Conservation (phyloP, 164 flowering plant species). For the Malania oleifera region DNA sequence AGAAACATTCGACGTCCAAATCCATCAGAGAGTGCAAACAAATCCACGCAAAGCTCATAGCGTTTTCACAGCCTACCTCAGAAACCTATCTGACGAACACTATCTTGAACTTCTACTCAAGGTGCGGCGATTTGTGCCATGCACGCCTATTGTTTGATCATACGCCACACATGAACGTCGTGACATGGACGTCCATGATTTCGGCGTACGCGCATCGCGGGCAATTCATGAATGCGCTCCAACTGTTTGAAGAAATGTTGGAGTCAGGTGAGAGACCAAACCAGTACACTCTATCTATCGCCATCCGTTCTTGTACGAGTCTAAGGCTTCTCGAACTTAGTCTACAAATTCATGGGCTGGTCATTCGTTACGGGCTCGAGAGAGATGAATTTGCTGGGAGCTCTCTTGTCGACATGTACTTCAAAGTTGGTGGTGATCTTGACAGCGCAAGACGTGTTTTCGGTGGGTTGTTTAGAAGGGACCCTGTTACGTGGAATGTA, state of each 20-base stretch:
- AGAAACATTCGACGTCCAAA: constrained; percentile 16
- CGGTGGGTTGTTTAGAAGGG: constrained; percentile 14
- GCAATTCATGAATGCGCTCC: constrained; percentile 8
- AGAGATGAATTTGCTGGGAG: constrained; percentile 21
- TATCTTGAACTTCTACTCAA: constrained; percentile 15
- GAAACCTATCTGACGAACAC: constrained; percentile 12
- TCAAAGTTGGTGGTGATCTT: constrained; percentile 13
- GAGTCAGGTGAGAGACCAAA: constrained; percentile 14
- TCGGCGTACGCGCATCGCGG: constrained; percentile 15
- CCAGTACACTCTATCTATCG: constrained; percentile 16
- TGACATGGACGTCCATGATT: constrained; percentile 27
- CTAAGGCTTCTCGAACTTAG: constrained; percentile 13
- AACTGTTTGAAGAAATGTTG: constrained; percentile 21
- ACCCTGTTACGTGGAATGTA: constrained; percentile 22
- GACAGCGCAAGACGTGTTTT: constrained; percentile 14
- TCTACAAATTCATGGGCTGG: constrained; percentile 17
- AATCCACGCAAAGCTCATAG: constrained; percentile 17
- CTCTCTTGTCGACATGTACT: constrained; percentile 23
- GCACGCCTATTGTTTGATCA: constrained; percentile 23
- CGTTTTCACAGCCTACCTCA: constrained; percentile 10
- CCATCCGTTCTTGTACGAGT: constrained; percentile 12
- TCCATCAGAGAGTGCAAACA: constrained; percentile 19
- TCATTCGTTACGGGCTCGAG: constrained; percentile 17
- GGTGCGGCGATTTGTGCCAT: constrained; percentile 11
- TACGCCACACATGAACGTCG: constrained; percentile 13